These are phyloP conservation scores for Achaetomiella virescens DNA, from an alignment of 495 filamentous ascomycete species.

Conservation along the genomic window DNA sequence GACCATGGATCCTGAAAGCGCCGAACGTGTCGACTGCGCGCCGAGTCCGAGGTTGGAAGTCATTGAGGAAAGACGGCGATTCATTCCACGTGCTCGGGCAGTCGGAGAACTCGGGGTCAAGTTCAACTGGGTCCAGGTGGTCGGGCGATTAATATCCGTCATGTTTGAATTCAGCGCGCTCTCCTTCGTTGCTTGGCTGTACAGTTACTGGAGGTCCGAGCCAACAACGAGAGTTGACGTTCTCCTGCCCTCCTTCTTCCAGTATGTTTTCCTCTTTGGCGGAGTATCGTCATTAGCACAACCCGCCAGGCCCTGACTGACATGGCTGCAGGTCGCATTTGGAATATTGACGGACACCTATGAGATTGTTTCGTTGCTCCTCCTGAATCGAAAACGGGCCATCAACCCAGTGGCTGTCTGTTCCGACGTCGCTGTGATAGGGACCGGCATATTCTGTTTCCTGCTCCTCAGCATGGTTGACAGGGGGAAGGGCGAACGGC, in stretches of 20 bases:
- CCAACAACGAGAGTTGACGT: constrained; percentile 19
- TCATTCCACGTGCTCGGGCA: neutral
- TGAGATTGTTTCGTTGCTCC: constrained; percentile 19
- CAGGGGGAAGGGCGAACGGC: neutral
- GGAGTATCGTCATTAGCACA: too few species aligned
- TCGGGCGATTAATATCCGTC: constrained; percentile 11
- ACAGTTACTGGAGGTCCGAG: constrained; percentile 16
- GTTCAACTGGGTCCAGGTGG: constrained; percentile 16
- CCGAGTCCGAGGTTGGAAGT: too few species aligned
- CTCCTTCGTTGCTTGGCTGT: constrained; percentile 17
- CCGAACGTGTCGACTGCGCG: neutral
- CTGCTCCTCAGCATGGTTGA: constrained; percentile 16
- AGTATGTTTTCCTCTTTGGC: neutral
- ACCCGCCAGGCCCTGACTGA: neutral
- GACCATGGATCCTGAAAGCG: too few species aligned
- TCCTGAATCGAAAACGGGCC: constrained; percentile 8
- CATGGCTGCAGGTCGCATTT: constrained; percentile 7
- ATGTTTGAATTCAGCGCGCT: constrained; percentile 17
- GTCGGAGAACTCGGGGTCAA: constrained; percentile 12
- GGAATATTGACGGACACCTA: constrained; percentile 15
- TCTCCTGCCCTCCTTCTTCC: constrained; percentile 25
- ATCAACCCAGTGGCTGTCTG: constrained; percentile 20
- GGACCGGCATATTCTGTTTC: constrained; percentile 23
- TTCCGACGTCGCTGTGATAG: constrained; percentile 18
- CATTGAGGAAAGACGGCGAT: neutral